Conservation (phyloP, 306 rosid genomes). For the Casuarina glauca region DNA sequence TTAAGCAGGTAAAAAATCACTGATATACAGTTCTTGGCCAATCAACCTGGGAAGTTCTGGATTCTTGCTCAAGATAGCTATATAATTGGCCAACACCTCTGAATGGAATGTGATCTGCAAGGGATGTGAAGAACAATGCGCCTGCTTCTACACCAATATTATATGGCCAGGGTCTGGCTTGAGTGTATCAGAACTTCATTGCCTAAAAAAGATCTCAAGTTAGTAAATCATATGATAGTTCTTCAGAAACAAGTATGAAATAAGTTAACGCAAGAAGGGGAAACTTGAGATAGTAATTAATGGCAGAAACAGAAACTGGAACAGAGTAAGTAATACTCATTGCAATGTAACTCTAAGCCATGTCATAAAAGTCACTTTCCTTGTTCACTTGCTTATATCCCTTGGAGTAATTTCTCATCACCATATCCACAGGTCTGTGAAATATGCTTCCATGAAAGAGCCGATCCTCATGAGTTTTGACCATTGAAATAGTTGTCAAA, state of each 20-base stretch:
- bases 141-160: background rate
- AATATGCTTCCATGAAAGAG: background rate
- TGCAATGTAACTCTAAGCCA: background rate
- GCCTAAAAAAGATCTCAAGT: conserved; percentile 1
- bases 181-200: background rate
- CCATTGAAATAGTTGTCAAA: background rate
- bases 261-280: background rate
- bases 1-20: background rate
- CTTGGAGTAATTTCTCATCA: background rate
- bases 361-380: background rate
- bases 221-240: background rate
- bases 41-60: background rate
- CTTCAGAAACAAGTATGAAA: background rate
- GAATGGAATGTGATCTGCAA: background rate
- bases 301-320: background rate
- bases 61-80: background rate
- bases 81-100: background rate
- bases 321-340: background rate
- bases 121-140: background rate
- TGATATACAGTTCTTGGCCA: background rate
- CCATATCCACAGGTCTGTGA: background rate
- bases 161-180: background rate
- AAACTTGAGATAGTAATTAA: background rate
- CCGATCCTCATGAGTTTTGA: background rate
- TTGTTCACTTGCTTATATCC: background rate